These are phyloP conservation scores for Voacanga thouarsii DNA, from an alignment of 257 asterid species.

Conservation along the genomic window DNA sequence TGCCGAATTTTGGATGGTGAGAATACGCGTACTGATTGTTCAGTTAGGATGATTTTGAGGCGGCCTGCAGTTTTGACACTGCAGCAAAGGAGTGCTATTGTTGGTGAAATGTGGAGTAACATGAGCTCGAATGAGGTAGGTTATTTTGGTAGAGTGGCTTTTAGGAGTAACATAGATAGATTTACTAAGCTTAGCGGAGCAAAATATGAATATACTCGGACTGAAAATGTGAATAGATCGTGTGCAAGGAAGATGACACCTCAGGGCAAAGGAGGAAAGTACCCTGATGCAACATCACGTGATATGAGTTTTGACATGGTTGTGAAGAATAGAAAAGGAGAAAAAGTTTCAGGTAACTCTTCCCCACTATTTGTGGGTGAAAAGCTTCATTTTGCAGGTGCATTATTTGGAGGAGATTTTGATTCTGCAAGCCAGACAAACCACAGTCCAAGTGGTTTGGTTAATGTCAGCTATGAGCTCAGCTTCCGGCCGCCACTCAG, in stretches of 20 bases:
- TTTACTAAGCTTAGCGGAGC: constrained; percentile 24
- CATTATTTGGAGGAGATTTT: constrained; percentile 17
- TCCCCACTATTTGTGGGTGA: constrained; percentile 64
- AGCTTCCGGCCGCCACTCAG: constrained; percentile 36
- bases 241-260: constrained; percentile 44
- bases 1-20: constrained; percentile 63
- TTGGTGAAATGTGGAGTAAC: constrained; percentile 80
- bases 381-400: constrained; percentile 23
- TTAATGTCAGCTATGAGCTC: constrained; percentile 60
- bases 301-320: constrained; percentile 73
- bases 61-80: constrained; percentile 65
- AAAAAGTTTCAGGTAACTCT: constrained; percentile 52
- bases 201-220: constrained; percentile 62
- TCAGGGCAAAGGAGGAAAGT: constrained; percentile 46
- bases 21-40: constrained; percentile 63
- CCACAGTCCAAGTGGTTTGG: constrained; percentile 30
- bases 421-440: constrained; percentile 29
- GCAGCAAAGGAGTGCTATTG: constrained; percentile 60
- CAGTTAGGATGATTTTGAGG: constrained; percentile 65
- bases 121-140: constrained; percentile 50
- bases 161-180: constrained; percentile 36
- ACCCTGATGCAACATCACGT: constrained; percentile 54
- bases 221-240: constrained; percentile 41
- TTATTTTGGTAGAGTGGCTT: constrained; percentile 54
- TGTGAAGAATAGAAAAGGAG: constrained; percentile 42